Percentiles rank a stretch among this genome's conserved stretches.
phyloP scores from a whole-genome alignment of 2,329 filamentous ascomycete genomes.

The Colletotrichum euphorbiae region DNA sequence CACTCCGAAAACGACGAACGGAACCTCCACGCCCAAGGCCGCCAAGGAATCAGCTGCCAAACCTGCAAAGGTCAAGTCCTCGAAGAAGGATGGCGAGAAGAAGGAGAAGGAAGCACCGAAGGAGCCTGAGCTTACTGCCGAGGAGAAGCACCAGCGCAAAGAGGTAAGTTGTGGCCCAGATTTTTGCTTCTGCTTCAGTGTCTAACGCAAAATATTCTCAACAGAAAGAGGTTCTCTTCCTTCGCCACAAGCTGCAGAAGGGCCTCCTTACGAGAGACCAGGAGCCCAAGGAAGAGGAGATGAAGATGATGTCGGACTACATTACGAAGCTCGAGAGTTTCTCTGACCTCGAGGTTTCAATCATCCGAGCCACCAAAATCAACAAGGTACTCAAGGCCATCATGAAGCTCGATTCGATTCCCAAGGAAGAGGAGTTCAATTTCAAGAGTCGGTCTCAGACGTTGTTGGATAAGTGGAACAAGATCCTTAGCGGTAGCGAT shows the following conservation, averaged over 20 bases:
- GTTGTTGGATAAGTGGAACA: slow-evolving; percentile 90
- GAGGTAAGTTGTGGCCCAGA: slow-evolving; percentile 57
- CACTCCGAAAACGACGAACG: slow-evolving; percentile 77
- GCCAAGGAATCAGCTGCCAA: slow-evolving; percentile 66
- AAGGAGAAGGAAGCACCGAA: slow-evolving; percentile 64
- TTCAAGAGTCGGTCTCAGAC: slow-evolving; percentile 87
- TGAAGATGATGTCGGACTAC: slow-evolving; percentile 81
- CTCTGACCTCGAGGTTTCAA: slow-evolving; percentile 84
- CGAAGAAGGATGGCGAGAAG: slow-evolving; percentile 66
- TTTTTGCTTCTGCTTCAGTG: not conserved
- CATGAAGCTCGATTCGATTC: slow-evolving; percentile 86
- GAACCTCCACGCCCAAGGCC: slow-evolving; percentile 65
- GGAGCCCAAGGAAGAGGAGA: slow-evolving; percentile 86
- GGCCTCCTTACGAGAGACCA: slow-evolving; percentile 88
- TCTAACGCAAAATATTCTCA: slow-evolving; percentile 49
- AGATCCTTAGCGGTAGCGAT: slow-evolving; percentile 75
- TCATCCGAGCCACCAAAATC: slow-evolving; percentile 94
- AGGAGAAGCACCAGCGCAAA: slow-evolving; percentile 70
- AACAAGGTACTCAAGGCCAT: slow-evolving; percentile 98
- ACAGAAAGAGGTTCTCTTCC: slow-evolving; percentile 85
- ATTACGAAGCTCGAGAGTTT: slow-evolving; percentile 83
- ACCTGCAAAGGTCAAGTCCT: slow-evolving; percentile 66
- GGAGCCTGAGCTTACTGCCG: slow-evolving; percentile 68
- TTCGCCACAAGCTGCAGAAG: slow-evolving; percentile 94
- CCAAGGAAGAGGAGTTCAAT: slow-evolving; percentile 86